phyloP scores from a whole-genome alignment of 805 yeast genomes.

The Saturnispora dispora region DNA sequence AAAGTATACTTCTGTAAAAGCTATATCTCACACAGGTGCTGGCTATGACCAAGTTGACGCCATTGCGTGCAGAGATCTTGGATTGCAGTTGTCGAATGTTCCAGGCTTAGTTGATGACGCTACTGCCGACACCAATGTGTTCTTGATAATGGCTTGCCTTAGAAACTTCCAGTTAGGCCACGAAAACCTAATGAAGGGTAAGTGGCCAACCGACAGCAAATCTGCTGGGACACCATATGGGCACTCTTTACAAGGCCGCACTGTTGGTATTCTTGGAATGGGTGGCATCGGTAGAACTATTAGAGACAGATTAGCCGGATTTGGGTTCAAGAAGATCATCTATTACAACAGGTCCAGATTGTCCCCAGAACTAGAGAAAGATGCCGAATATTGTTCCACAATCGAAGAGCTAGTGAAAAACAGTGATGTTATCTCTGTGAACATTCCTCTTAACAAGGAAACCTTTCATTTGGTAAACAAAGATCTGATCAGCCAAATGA shows the following conservation, averaged over 20 bases:
- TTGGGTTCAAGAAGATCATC: constrained; percentile 61
- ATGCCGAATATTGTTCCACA: constrained; percentile 58
- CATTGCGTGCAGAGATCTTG: constrained; percentile 29
- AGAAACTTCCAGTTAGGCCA: constrained; percentile 56
- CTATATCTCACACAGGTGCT: constrained; percentile 43
- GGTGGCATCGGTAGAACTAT: constrained; percentile 87
- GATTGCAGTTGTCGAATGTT: constrained; percentile 43
- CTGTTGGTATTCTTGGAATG: constrained; percentile 75
- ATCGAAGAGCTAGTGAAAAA: constrained; percentile 52
- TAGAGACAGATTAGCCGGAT: constrained; percentile 60
- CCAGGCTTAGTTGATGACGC: constrained; percentile 45
- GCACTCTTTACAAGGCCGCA: constrained; percentile 64
- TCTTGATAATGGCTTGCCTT: constrained; percentile 40
- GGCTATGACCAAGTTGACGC: constrained; percentile 50
- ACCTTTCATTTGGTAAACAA: constrained; percentile 64
- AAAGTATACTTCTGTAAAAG: constrained; percentile 28
- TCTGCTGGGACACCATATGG: constrained; percentile 54
- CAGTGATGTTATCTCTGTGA: constrained; percentile 66
- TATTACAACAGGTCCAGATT: constrained; percentile 65
- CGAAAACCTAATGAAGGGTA: constrained; percentile 42
- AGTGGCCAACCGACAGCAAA: constrained; percentile 43
- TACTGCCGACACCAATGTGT: constrained; percentile 52
- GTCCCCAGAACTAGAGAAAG: constrained; percentile 52
- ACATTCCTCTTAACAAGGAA: constrained; percentile 63
- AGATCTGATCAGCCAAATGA: constrained; percentile 58